phyloP scores from a whole-genome alignment of 352 stramenopile species.

The Pythium periplocum region DNA sequence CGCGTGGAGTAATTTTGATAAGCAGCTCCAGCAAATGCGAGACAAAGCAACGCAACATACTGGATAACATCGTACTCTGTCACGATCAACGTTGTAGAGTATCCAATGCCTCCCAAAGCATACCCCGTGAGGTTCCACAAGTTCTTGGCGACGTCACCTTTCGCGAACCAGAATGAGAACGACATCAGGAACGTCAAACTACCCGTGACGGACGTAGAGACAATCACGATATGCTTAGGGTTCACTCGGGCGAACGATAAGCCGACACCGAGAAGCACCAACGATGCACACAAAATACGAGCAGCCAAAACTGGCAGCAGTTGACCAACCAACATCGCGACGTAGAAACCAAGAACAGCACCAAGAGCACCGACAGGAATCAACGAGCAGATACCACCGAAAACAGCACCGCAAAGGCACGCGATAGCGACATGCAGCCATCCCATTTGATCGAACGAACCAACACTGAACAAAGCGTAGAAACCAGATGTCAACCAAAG shows the following conservation, averaged over 20 bases:
- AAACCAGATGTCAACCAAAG: slow-evolving; percentile 59
- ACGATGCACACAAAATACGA: slow-evolving; percentile 43
- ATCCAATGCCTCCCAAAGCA: slow-evolving; percentile 49
- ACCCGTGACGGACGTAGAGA: slow-evolving; percentile 63
- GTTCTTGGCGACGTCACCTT: slow-evolving; percentile 56
- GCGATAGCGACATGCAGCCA: slow-evolving; percentile 71
- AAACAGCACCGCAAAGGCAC: slow-evolving; percentile 62
- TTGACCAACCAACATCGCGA: slow-evolving; percentile 50
- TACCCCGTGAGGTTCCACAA: slow-evolving; percentile 64
- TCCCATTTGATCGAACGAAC: slow-evolving; percentile 33
- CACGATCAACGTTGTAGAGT: slow-evolving; percentile 44
- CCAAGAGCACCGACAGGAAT: slow-evolving; percentile 52
- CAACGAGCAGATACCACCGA: slow-evolving; percentile 63
- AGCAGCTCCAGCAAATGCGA: slow-evolving; percentile 30
- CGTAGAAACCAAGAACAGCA: slow-evolving; percentile 62
- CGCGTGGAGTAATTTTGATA: slow-evolving; percentile 48
- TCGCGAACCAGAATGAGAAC: slow-evolving; percentile 63
- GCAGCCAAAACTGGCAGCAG: slow-evolving; percentile 62
- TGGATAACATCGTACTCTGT: slow-evolving; percentile 51
- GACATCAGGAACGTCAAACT: slow-evolving; percentile 61
- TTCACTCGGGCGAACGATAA: slow-evolving; percentile 35
- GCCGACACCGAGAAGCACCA: slow-evolving; percentile 36
- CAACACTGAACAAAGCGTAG: slow-evolving; percentile 63
- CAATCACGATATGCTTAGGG: slow-evolving; percentile 57
- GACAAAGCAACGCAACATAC: slow-evolving; percentile 44